Percentiles rank a stretch among this genome's conserved stretches.
Conservation (phyloP, 345 rosid species). For the Lepidium aucheri region DNA sequence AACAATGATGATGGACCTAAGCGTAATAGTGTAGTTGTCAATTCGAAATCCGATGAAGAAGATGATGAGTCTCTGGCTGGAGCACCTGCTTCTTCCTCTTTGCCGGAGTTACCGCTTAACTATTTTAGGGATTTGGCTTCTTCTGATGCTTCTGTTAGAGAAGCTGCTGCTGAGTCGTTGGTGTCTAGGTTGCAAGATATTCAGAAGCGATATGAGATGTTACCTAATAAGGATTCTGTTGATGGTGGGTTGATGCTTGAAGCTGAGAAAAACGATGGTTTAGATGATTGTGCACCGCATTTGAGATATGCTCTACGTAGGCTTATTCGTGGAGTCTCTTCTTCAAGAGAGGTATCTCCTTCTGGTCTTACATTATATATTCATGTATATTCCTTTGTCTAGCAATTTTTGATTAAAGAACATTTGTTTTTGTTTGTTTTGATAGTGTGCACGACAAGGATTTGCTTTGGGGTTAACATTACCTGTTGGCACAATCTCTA, state of each 20-base stretch:
- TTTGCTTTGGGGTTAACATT: slow-evolving; percentile 84
- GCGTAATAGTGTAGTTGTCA: slow-evolving; percentile 8
- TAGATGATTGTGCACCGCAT: slow-evolving; percentile 76
- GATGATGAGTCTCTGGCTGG: slow-evolving; percentile 13
- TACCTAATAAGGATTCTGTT: slow-evolving; percentile 42
- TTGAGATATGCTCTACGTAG: slow-evolving; percentile 79
- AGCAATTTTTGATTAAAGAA: neutral
- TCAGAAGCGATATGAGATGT: slow-evolving; percentile 57
- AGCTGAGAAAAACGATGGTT: slow-evolving; percentile 86
- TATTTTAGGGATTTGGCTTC: slow-evolving; percentile 74
- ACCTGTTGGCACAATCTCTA: slow-evolving; percentile 40
- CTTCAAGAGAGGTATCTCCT: slow-evolving; percentile 76
- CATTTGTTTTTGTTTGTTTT: neutral
- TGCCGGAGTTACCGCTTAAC: slow-evolving; percentile 64
- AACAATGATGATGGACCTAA: slow-evolving; percentile 20
- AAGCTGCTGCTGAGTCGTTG: slow-evolving; percentile 59
- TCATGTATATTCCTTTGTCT: neutral
- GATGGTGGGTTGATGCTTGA: slow-evolving; percentile 56
- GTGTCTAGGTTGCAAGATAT: slow-evolving; percentile 58
- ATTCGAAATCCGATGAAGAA: slow-evolving; percentile 12
- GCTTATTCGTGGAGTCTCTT: slow-evolving; percentile 88
- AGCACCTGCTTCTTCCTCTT: slow-evolving; percentile 8
- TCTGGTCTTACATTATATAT: neutral
- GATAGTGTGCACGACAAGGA: slow-evolving; percentile 94
- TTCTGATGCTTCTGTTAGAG: slow-evolving; percentile 45